Evolutionary conservation across 2,329 filamentous ascomycete species (phyloP), one percentile per base, ranked within the genome.

Genomic region (Trichoderma brevicompactum): DNA sequence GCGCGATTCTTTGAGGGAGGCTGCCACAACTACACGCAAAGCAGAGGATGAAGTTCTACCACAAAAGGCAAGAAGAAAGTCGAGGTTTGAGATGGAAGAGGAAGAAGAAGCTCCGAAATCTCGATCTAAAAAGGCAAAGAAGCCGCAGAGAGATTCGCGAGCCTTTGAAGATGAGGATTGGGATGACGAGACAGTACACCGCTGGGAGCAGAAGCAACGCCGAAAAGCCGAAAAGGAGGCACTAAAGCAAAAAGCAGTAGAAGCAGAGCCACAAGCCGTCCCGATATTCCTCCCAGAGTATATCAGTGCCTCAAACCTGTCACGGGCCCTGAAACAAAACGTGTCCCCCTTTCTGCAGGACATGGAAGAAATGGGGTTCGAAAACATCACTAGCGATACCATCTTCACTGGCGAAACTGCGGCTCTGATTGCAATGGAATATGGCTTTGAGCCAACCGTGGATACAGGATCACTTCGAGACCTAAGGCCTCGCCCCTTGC

Each of bases 371-470:
- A 87, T 98, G 73, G 96, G 95, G 0, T 99, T 97, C 69, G 92
- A 97, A 71, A 90, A 94, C 58, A 86, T 94, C 15, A 87, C 87
- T 13, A 85, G 89, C 59, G 92, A 94, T 71, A 93, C 94, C 73
- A 87, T 99, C 67, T 86, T 99, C 75, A 94, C 94, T 67, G 89
- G 92, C 10, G 94, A 98, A 75, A 95, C 92, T 53, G 94, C 94
- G 2, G 92, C 91, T 7, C 83, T 99, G 62, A 90, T 99, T 70
- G 93, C 93, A 4, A 88, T 92, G 77, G 94, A 99, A 75, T 98
- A 94, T 75, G 94, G 94, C 56, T 97, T 91, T 70, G 93, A 98
- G 67, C 92, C 94, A 0, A 88, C 90, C 2, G 85, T 95, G 28
- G 89, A 92, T 65, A 83, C 75, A 72, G 89, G 81, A 17, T 87